Conservation (phyloP, 305 asterid genomes). For the Fraxinus floribunda region DNA sequence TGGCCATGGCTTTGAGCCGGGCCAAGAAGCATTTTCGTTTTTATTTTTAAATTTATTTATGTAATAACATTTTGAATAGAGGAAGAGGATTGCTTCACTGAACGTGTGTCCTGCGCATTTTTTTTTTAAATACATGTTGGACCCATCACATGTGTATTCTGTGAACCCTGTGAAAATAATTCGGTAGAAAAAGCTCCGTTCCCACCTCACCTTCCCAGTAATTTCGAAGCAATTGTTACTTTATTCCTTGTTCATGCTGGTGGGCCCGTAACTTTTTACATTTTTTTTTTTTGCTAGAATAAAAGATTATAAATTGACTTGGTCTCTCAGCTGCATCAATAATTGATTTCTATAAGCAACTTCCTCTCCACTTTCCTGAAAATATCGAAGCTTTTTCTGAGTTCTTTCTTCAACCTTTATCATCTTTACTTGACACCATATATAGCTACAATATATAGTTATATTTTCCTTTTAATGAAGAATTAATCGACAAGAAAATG, state of each 20-base stretch:
- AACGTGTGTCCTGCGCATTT: too few relatives aligned
- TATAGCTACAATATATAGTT: neutral
- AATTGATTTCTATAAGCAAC: neutral
- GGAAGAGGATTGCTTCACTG: too few relatives aligned
- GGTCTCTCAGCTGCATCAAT: neutral
- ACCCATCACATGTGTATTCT: too few relatives aligned
- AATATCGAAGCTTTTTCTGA: neutral
- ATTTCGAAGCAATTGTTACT: neutral
- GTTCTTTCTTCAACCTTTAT: neutral
- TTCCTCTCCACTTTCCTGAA: neutral
- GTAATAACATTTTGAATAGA: too few relatives aligned
- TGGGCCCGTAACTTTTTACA: neutral
- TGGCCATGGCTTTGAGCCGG: too few relatives aligned
- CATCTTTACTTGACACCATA: neutral
- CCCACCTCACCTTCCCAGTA: neutral
- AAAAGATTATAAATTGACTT: neutral
- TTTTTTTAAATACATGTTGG: too few relatives aligned
- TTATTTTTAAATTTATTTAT: too few relatives aligned
- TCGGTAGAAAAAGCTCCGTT: neutral
- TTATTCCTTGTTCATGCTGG: neutral
- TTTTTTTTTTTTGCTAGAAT: neutral
- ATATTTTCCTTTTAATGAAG: neutral
- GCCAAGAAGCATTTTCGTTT: too few relatives aligned
- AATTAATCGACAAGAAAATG: constrained; percentile 26
- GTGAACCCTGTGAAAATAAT: too few relatives aligned